These are phyloP conservation scores for Colletotrichum aenigma DNA, from an alignment of 2,329 filamentous ascomycete genomes.

Conservation along the genomic window DNA sequence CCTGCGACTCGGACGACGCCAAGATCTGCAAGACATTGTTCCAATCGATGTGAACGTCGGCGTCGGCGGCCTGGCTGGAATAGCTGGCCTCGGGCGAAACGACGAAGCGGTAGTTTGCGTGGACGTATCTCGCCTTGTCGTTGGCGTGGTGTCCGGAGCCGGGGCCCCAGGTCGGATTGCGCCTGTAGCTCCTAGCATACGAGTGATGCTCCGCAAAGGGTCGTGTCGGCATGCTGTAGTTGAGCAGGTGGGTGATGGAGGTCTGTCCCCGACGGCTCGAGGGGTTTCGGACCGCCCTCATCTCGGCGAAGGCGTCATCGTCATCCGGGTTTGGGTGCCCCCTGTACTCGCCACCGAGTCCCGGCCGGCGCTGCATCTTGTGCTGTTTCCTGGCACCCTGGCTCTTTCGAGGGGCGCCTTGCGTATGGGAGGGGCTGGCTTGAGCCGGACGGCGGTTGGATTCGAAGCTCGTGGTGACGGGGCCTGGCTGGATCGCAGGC, in stretches of 20 bases:
- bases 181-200: conserved; percentile 62
- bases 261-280: conserved; percentile 87
- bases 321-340: conserved; percentile 58
- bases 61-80: conserved; percentile 78
- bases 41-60: conserved; percentile 92
- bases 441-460: conserved; percentile 51
- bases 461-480: conserved; percentile 53
- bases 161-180: conserved; percentile 81
- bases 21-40: conserved; percentile 88
- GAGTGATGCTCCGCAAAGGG: conserved; percentile 63
- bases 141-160: conserved; percentile 88
- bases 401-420: conserved; percentile 69
- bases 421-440: conserved; percentile 34
- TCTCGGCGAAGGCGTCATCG: conserved; percentile 88
- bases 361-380: conserved; percentile 77
- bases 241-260: conserved; percentile 95
- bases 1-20: conserved; percentile 87
- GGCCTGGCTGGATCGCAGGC: conserved; percentile 42
- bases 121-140: conserved; percentile 89
- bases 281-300: conserved; percentile 62
- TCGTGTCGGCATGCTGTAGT: conserved; percentile 81
- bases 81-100: conserved; percentile 85
- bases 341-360: conserved; percentile 37
- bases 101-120: conserved; percentile 97
- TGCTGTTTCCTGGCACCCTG: conserved; percentile 83